phyloP scores from a whole-genome alignment of 164 flowering plant species.

The Liriodendron chinense region DNA sequence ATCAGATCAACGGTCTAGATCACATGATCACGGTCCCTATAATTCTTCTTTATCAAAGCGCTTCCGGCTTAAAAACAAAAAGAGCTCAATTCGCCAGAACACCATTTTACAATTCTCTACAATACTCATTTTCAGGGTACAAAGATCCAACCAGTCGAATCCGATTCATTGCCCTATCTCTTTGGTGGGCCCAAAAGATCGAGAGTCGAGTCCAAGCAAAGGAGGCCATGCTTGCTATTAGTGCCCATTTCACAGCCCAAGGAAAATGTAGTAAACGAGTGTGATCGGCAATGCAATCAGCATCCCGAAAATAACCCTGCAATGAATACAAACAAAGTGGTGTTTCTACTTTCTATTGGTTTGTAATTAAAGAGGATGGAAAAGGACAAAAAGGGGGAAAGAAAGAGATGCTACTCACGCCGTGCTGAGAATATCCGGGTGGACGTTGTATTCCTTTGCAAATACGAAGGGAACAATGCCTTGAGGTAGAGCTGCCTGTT shows the following conservation, averaged over 20 bases:
- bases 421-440: constrained; percentile 15
- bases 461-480: constrained; percentile 23
- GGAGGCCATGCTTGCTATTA: neutral
- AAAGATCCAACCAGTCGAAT: neutral
- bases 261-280: constrained; percentile 12
- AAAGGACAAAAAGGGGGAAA: neutral
- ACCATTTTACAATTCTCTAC: neutral
- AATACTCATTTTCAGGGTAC: neutral
- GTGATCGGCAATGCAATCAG: constrained; percentile 16
- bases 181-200: neutral
- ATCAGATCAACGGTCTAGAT: too few relatives aligned
- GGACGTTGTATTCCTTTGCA: constrained; percentile 16
- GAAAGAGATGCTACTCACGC: constrained; percentile 5
- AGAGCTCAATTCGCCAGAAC: neutral
- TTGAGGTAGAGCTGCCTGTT: constrained; percentile 25
- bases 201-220: neutral
- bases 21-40: too few relatives aligned
- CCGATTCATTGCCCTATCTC: neutral
- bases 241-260: constrained; percentile 1
- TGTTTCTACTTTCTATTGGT: neutral
- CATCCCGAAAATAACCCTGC: constrained; percentile 19
- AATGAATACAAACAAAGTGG: neutral
- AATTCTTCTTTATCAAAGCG: too few relatives aligned
- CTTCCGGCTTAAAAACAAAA: neutral
- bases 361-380: neutral